Evolutionary conservation across 148 eudicot species (phyloP).

Genomic region (Spergularia marina): DNA sequence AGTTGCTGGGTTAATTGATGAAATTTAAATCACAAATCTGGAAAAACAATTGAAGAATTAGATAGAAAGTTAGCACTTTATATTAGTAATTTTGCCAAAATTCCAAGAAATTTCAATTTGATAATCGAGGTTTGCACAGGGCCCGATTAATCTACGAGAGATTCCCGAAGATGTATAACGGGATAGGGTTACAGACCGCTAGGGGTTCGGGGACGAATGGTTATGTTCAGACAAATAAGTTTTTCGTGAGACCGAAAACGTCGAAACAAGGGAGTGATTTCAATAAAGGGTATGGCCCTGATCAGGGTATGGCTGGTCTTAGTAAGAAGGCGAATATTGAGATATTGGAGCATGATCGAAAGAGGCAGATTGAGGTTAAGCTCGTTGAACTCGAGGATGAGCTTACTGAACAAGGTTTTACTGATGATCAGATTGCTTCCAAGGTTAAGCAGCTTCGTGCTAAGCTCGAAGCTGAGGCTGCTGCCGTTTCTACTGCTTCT

Average conservation of each 20-base stretch:
- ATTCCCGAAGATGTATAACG: constrained; percentile 65
- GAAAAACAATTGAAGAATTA: too few species aligned
- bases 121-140: too few species aligned
- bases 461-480: constrained; percentile 57
- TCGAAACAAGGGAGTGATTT: constrained; percentile 39
- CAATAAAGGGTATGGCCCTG: constrained; percentile 48
- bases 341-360: constrained; percentile 89
- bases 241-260: constrained; percentile 52
- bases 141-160: too few species aligned
- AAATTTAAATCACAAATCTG: too few species aligned
- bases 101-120: too few species aligned
- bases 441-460: constrained; percentile 58
- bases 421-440: constrained; percentile 63
- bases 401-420: constrained; percentile 72
- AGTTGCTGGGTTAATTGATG: too few species aligned
- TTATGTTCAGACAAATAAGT: constrained; percentile 77
- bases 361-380: constrained; percentile 91
- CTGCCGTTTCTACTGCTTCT: constrained; percentile 19
- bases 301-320: constrained; percentile 73
- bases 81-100: too few species aligned
- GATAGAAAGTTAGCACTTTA: too few species aligned
- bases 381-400: constrained; percentile 72
- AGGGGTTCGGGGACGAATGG: constrained; percentile 97
- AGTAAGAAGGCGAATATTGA: constrained; percentile 64
- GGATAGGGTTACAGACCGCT: constrained; percentile 81